A percentile compares a stretch with the other conserved stretches of the same genome.
phyloP scores from a whole-genome alignment of 169 alveolate genomes.

The Eimeria brunetti region DNA sequence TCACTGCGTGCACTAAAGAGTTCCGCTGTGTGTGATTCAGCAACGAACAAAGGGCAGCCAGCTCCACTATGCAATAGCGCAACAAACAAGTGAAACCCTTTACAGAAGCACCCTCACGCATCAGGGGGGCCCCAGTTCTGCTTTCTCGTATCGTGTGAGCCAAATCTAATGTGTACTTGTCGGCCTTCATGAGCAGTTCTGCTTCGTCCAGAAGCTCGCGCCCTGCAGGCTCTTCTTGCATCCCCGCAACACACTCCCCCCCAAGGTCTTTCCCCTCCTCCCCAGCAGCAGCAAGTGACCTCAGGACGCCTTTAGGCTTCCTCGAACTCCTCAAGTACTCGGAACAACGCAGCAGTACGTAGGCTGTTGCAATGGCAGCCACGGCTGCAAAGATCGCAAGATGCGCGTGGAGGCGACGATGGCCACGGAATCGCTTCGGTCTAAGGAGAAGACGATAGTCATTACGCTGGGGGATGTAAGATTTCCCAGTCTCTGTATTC shows the following conservation, averaged over 20 bases:
- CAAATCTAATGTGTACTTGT: background rate
- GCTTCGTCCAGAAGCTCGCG: background rate
- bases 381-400: background rate
- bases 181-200: background rate
- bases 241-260: background rate
- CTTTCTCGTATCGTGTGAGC: background rate
- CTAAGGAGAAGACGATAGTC: background rate
- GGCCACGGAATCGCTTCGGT: background rate
- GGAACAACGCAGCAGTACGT: background rate
- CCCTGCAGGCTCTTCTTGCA: background rate
- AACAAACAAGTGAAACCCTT: background rate
- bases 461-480: background rate
- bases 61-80: slow-evolving; percentile 1
- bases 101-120: background rate
- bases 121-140: background rate
- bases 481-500: background rate
- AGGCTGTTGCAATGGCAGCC: background rate
- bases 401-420: background rate
- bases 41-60: background rate
- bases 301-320: too few relatives aligned
- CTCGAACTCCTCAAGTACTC: background rate
- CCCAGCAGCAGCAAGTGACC: slow-evolving; percentile 7
- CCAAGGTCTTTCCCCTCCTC: background rate
- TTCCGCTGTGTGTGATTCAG: background rate
- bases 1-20: background rate